Percentiles rank a stretch among this genome's conserved stretches.
Evolutionary conservation across 805 yeast genomes (phyloP).

Genomic region (Scheffersomyces lignosus): DNA sequence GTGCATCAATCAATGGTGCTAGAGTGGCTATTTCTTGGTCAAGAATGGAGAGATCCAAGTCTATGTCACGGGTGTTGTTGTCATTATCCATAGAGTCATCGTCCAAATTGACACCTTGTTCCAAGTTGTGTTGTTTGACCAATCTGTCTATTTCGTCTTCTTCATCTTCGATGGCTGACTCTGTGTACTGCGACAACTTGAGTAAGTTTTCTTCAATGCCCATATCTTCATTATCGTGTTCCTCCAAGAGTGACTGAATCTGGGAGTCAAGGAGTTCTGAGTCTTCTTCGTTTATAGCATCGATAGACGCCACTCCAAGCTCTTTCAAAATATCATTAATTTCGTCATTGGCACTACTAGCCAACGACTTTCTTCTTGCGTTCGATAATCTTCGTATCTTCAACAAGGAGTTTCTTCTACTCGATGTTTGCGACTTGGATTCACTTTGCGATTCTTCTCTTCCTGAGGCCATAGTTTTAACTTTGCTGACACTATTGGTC

Average conservation of each 20-base stretch:
- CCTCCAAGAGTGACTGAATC: constrained; percentile 29
- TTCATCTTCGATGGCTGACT: constrained; percentile 31
- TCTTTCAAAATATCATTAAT: constrained; percentile 36
- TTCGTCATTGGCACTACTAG: constrained; percentile 40
- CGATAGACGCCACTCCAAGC: constrained; percentile 32
- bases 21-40: constrained; percentile 43
- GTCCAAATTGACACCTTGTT: constrained; percentile 31
- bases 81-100: constrained; percentile 12
- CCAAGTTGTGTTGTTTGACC: constrained; percentile 35
- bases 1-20: constrained; percentile 40
- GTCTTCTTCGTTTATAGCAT: constrained; percentile 29
- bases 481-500: neutral
- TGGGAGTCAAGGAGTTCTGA: constrained; percentile 31
- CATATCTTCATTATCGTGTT: constrained; percentile 15
- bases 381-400: constrained; percentile 33
- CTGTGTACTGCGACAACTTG: constrained; percentile 17
- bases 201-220: constrained; percentile 16
- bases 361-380: constrained; percentile 38
- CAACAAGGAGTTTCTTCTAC: constrained; percentile 11
- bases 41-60: constrained; percentile 29
- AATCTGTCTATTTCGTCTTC: constrained; percentile 39
- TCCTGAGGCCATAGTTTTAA: too few species aligned
- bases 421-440: neutral
- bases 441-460: constrained; percentile 2
- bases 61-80: constrained; percentile 13